Evolutionary conservation across 2,329 filamentous ascomycete genomes (phyloP), one percentile per base, ranked within the genome.

Genomic region (Coniochaeta sp.): DNA sequence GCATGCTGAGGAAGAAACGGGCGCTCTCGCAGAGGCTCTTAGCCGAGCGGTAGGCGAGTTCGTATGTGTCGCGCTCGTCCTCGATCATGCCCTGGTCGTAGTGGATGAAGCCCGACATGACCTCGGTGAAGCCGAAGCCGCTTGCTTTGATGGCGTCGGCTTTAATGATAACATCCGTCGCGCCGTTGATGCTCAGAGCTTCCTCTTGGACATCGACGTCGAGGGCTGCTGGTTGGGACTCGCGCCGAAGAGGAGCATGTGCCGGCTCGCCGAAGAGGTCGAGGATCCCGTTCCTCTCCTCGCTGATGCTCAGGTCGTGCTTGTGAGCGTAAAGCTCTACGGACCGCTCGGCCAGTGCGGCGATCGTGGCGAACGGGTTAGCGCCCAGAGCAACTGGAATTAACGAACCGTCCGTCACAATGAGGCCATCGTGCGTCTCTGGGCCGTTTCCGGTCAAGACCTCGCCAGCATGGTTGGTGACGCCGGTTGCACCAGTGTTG

Each of bases 281-380:
- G 1, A 87, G 73, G 22, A 77, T 67, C 1, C 73, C 77, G 61
- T 82, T 82, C 26, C 72, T 73, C 24, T 77, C 71, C 2, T 72
- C 70, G 61, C 79, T 76, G 58, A 87, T 79, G 6, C 60, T 62
- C 12, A 86, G 73, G 0, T 67, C 65, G 7, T 74, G 67, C 9
- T 73, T 71, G 58, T 72, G 64, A 1, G 79, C 76, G 58, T 81
- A 81, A 6, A 77, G 68, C 58, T 83, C 80, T 7, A 89, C 79
- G 0, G 82, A 82, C 11, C 87, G 77, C 71, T 89, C 87, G 0
- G 87, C 86, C 22, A 90, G 77, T 2, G 87, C 87, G 0, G 86
- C 81, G 64, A 89, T 89, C 1, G 87, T 90, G 1, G 87, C 87
- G 58, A 88, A 80, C 0, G 87, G 87, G 66, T 90, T 90, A 3